Evolutionary conservation across 2,329 filamentous ascomycete species (phyloP).

Genomic region (Aspergillus aculeatinus): DNA sequence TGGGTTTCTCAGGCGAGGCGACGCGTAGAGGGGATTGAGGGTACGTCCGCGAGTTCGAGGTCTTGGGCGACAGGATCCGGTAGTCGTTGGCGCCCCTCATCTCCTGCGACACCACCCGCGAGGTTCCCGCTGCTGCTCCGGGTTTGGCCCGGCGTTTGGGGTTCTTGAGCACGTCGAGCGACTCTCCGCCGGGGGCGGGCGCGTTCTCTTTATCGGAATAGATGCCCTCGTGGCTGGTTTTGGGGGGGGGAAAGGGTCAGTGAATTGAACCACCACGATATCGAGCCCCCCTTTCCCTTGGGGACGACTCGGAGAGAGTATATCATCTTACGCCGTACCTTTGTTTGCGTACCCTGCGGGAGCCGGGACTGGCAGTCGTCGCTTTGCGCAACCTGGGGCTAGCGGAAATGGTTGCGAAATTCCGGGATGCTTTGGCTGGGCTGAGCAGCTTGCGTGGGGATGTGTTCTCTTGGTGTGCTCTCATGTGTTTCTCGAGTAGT

Average conservation of each 20-base stretch:
- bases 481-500: conserved; percentile 58
- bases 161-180: conserved; percentile 57
- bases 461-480: conserved; percentile 27
- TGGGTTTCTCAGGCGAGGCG: conserved; percentile 41
- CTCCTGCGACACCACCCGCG: conserved; percentile 45
- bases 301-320: background rate
- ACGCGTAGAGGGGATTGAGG: conserved; percentile 55
- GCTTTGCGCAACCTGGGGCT: conserved; percentile 29
- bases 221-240: conserved; percentile 60
- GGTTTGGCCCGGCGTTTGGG: conserved; percentile 66
- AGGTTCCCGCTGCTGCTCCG: conserved; percentile 36
- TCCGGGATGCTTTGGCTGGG: conserved; percentile 30
- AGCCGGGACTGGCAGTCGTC: conserved; percentile 28
- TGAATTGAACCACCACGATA: conserved; percentile 13
- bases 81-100: conserved; percentile 46
- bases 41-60: conserved; percentile 71
- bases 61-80: conserved; percentile 76
- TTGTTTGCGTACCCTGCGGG: conserved; percentile 31
- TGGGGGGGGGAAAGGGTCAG: background rate
- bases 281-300: background rate
- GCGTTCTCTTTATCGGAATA: conserved; percentile 76
- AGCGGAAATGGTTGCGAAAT: conserved; percentile 31
- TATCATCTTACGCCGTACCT: conserved; percentile 26
- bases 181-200: conserved; percentile 29
- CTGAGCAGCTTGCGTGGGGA: conserved; percentile 34